phyloP scores from a whole-genome alignment of 345 rosid species.

The Dimocarpus longan region DNA sequence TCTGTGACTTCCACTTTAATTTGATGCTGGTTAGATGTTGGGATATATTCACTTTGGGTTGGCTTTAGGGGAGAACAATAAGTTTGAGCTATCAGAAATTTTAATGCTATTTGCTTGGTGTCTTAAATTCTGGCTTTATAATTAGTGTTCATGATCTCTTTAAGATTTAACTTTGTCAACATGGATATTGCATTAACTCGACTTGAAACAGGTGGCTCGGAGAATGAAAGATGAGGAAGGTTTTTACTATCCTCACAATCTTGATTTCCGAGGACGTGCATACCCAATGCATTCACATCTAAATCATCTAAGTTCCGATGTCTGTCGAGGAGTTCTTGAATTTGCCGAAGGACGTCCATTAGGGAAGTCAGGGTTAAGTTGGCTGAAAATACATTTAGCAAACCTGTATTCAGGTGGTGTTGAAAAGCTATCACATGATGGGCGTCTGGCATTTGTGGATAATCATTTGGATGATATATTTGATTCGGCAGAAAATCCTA shows the following conservation, averaged over 20 bases:
- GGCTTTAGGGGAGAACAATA: too few species aligned
- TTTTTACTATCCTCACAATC: slow-evolving; percentile 97
- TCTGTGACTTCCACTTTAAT: slow-evolving; percentile 1
- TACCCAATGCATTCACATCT: slow-evolving; percentile 98
- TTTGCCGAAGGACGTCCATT: slow-evolving; percentile 90
- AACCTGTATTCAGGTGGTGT: slow-evolving; percentile 88
- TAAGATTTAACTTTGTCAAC: slow-evolving; percentile 24
- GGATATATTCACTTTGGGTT: slow-evolving; percentile 1
- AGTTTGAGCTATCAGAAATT: neutral
- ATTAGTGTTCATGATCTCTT: neutral
- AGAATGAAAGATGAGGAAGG: slow-evolving; percentile 94
- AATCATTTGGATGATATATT: slow-evolving; percentile 77
- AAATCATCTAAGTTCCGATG: slow-evolving; percentile 92
- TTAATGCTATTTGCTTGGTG: neutral
- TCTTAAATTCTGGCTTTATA: slow-evolving; percentile 2
- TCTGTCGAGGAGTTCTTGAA: slow-evolving; percentile 95
- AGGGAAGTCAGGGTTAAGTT: slow-evolving; percentile 81
- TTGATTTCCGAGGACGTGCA: slow-evolving; percentile 97
- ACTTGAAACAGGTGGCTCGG: slow-evolving; percentile 75
- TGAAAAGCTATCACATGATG: slow-evolving; percentile 90
- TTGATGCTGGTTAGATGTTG: slow-evolving; percentile 1
- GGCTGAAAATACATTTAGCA: slow-evolving; percentile 96
- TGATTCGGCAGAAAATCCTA: slow-evolving; percentile 91
- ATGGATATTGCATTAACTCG: slow-evolving; percentile 25
- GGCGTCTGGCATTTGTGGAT: slow-evolving; percentile 80